phyloP scores from a whole-genome alignment of 2,329 filamentous ascomycete genomes.

The Fusarium annulatum region DNA sequence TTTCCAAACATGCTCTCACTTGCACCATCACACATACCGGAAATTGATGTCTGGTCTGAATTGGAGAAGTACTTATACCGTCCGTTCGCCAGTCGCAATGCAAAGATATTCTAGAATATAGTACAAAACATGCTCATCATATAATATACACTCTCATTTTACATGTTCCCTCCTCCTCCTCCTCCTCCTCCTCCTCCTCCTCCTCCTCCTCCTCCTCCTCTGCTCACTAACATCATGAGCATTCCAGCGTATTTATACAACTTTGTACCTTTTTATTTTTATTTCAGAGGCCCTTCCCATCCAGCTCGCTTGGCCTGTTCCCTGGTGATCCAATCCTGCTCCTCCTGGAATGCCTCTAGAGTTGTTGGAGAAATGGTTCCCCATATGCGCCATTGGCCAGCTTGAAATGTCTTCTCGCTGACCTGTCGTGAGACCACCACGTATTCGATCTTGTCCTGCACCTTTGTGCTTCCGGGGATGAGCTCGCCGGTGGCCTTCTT shows the following conservation, averaged over 20 bases:
- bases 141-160: slow-evolving; percentile 44
- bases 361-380: slow-evolving; percentile 69
- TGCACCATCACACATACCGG: not conserved
- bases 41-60: slow-evolving; percentile 5
- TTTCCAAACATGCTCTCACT: not conserved
- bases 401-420: slow-evolving; percentile 58
- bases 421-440: slow-evolving; percentile 67
- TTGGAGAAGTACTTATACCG: slow-evolving; percentile 39
- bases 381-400: slow-evolving; percentile 71
- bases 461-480: slow-evolving; percentile 60
- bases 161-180: slow-evolving; percentile 27
- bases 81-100: slow-evolving; percentile 40
- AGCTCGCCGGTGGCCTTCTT: slow-evolving; percentile 51
- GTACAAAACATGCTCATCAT: slow-evolving; percentile 45
- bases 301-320: slow-evolving; percentile 50
- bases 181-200: too few species aligned
- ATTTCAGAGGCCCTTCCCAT: slow-evolving; percentile 42
- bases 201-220: not conserved
- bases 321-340: slow-evolving; percentile 50
- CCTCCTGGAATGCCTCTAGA: slow-evolving; percentile 53
- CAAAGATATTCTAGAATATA: slow-evolving; percentile 43
- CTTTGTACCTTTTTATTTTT: slow-evolving; percentile 8
- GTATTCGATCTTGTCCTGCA: slow-evolving; percentile 70
- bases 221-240: not conserved
- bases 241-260: not conserved